Evolutionary conservation across 2,329 filamentous ascomycete genomes (phyloP).

Genomic region (Beauveria caledonica): DNA sequence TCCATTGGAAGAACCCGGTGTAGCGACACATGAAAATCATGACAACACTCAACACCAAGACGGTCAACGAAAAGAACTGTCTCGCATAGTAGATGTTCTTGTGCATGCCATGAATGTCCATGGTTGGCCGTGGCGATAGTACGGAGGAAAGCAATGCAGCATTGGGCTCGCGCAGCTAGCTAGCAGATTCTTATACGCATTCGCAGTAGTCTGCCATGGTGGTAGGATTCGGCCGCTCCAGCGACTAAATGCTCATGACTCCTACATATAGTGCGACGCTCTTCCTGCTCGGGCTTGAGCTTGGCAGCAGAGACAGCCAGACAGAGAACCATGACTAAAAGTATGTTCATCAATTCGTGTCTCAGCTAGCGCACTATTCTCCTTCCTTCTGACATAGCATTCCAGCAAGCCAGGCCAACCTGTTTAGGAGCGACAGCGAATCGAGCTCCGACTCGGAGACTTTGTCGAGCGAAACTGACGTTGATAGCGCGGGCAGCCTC

Average conservation of each 20-base stretch:
- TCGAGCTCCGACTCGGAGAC: neutral
- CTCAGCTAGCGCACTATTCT: neutral
- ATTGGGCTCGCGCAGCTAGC: neutral
- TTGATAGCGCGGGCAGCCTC: neutral
- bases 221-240: neutral
- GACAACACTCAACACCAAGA: neutral
- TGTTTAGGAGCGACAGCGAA: neutral
- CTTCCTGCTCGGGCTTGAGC: neutral
- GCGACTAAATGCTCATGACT: neutral
- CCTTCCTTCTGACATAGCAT: neutral
- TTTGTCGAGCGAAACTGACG: neutral
- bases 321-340: neutral
- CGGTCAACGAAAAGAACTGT: neutral
- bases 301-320: neutral
- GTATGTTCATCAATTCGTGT: neutral
- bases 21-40: neutral
- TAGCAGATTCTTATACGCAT: neutral
- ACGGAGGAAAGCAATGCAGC: neutral
- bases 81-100: neutral
- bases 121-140: neutral
- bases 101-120: neutral
- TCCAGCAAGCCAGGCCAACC: neutral
- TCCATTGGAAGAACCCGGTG: neutral
- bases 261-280: neutral
- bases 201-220: neutral